A percentile compares a stretch with the other conserved stretches of the same genome.
Conservation (phyloP, 2,329 filamentous ascomycete species). For the Venturia effusa region DNA sequence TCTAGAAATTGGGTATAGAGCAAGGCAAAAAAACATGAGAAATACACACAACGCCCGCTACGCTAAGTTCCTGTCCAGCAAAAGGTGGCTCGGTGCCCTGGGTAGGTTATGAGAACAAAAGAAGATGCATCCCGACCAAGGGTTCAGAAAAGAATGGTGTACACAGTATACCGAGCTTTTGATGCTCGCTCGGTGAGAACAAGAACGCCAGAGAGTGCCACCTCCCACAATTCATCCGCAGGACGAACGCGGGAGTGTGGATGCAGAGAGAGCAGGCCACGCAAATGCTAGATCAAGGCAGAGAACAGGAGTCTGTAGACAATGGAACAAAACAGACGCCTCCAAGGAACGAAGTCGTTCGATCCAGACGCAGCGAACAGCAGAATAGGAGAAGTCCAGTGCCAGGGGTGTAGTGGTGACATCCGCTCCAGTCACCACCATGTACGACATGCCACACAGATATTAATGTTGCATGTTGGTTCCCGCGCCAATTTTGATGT, state of each 20-base stretch:
- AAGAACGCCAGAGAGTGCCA: neutral
- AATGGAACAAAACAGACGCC: neutral
- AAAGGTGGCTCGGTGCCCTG: too few species aligned
- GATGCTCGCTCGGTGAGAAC: neutral
- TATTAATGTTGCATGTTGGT: neutral
- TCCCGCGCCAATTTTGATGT: neutral
- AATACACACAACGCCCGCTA: neutral
- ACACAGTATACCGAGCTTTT: neutral
- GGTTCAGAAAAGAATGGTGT: too few species aligned
- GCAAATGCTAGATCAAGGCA: neutral
- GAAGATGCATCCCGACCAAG: neutral
- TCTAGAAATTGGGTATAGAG: neutral
- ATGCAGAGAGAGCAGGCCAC: neutral
- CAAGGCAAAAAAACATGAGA: neutral
- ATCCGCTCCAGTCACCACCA: neutral
- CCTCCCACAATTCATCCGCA: neutral
- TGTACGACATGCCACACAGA: neutral
- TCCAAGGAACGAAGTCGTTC: neutral
- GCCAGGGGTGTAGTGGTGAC: neutral
- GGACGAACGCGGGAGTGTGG: neutral
- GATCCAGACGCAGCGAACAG: neutral
- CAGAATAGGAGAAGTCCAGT: neutral
- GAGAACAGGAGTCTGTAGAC: neutral
- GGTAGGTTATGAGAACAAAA: neutral
- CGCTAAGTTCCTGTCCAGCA: neutral